These are phyloP conservation scores for Curvularia sp. DNA, from an alignment of 2,329 filamentous ascomycete genomes.

Conservation along the genomic window DNA sequence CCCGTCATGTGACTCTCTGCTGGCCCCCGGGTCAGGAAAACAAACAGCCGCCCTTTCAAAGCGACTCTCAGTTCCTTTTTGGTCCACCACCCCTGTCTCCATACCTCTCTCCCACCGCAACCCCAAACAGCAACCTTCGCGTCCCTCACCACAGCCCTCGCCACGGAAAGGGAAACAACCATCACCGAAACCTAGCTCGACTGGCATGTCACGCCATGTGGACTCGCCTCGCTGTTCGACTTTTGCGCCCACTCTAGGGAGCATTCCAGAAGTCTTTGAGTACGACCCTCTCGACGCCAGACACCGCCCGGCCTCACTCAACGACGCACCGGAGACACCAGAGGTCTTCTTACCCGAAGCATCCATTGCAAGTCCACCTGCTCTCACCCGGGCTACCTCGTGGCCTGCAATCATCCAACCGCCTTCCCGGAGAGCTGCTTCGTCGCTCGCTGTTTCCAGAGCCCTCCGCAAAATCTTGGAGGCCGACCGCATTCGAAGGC, in stretches of 20 bases:
- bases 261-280: constrained; percentile 36
- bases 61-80: constrained; percentile 24
- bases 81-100: constrained; percentile 24
- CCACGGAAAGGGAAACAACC: constrained; percentile 13
- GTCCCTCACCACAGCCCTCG: constrained; percentile 16
- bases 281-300: constrained; percentile 26
- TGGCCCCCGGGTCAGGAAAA: constrained; percentile 10
- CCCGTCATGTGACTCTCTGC: constrained; percentile 29
- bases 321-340: constrained; percentile 23
- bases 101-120: constrained; percentile 27
- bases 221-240: constrained; percentile 28
- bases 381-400: constrained; percentile 26
- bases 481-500: constrained; percentile 31
- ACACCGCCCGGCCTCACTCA: constrained; percentile 21
- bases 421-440: constrained; percentile 26
- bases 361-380: constrained; percentile 24
- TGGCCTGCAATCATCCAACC: constrained; percentile 33
- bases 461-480: constrained; percentile 34
- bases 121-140: constrained; percentile 14
- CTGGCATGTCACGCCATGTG: constrained; percentile 25
- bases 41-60: constrained; percentile 25
- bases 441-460: constrained; percentile 26
- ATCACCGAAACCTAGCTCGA: constrained; percentile 10
- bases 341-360: constrained; percentile 33
- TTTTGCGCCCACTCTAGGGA: constrained; percentile 36